Conservation (phyloP, 805 yeast genomes). For the Pichia pseudocactophila region DNA sequence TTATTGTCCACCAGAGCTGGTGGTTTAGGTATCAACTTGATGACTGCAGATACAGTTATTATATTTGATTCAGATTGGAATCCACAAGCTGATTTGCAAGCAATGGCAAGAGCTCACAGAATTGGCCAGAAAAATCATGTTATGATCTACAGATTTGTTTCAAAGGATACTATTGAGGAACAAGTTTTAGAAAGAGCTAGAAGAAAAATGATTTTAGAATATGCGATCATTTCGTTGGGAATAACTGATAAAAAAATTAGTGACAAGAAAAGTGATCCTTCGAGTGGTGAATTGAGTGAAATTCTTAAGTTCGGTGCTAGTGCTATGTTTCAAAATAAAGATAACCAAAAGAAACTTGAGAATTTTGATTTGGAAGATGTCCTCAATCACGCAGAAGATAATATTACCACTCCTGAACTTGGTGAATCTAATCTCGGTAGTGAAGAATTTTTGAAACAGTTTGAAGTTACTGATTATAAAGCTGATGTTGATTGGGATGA, state of each 20-base stretch:
- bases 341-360: constrained; percentile 92
- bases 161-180: constrained; percentile 96
- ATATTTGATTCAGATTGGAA: constrained; percentile 99
- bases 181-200: constrained; percentile 95
- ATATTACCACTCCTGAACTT: constrained; percentile 87
- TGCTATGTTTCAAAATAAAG: constrained; percentile 89
- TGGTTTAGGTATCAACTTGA: constrained; percentile 93
- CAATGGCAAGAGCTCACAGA: constrained; percentile 99
- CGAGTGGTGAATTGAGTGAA: constrained; percentile 78
- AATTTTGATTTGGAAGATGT: constrained; percentile 94
- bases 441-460: constrained; percentile 93
- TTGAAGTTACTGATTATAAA: constrained; percentile 96
- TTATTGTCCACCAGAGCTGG: constrained; percentile 95
- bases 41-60: constrained; percentile 99
- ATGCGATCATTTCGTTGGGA: constrained; percentile 94
- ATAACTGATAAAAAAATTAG: constrained; percentile 64
- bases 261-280: constrained; percentile 61
- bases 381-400: constrained; percentile 94
- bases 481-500: constrained; percentile 99
- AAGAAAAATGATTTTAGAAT: constrained; percentile 95
- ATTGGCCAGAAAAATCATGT: constrained; percentile 99
- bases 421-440: constrained; percentile 98
- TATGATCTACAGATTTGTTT: constrained; percentile 93
- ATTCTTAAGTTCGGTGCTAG: constrained; percentile 98
- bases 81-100: constrained; percentile 98